phyloP scores from a whole-genome alignment of 495 filamentous ascomycete species.

The Xylaria intraflava region DNA sequence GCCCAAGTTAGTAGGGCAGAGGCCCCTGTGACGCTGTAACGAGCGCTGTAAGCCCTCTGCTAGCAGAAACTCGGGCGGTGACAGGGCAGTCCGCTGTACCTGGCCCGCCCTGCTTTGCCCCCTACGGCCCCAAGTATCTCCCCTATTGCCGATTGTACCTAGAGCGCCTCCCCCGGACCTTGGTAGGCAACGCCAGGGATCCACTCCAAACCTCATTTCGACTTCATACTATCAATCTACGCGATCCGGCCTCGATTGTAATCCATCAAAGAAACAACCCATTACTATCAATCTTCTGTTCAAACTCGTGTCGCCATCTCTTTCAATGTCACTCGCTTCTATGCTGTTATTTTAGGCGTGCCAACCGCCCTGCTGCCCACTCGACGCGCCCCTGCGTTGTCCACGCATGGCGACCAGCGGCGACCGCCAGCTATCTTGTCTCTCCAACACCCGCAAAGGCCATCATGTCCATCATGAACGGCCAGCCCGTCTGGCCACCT shows the following conservation, averaged over 20 bases:
- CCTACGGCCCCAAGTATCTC: too few relatives aligned
- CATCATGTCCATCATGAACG: slow-evolving; percentile 47
- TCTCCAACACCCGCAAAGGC: slow-evolving; percentile 28
- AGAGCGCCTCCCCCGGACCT: neutral
- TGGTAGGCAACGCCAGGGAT: slow-evolving; percentile 9
- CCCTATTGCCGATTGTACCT: neutral
- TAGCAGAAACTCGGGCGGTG: neutral
- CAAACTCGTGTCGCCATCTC: slow-evolving; percentile 32
- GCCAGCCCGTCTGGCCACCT: slow-evolving; percentile 43
- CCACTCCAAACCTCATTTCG: slow-evolving; percentile 35
- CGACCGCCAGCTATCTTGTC: slow-evolving; percentile 29
- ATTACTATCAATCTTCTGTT: slow-evolving; percentile 27
- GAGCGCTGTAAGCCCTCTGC: neutral
- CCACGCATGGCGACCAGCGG: slow-evolving; percentile 48
- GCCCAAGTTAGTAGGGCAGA: neutral
- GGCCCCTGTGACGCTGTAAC: neutral
- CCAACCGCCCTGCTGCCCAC: slow-evolving; percentile 33
- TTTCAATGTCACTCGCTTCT: slow-evolving; percentile 34
- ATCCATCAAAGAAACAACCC: slow-evolving; percentile 35
- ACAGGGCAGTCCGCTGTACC: too few relatives aligned
- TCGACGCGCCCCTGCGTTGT: slow-evolving; percentile 38
- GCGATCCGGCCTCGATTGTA: slow-evolving; percentile 33
- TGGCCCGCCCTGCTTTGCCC: too few relatives aligned
- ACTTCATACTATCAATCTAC: slow-evolving; percentile 40
- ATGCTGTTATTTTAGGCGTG: slow-evolving; percentile 33